phyloP scores from a whole-genome alignment of 1,284 basidiomycete species.

The Somion occarium region DNA sequence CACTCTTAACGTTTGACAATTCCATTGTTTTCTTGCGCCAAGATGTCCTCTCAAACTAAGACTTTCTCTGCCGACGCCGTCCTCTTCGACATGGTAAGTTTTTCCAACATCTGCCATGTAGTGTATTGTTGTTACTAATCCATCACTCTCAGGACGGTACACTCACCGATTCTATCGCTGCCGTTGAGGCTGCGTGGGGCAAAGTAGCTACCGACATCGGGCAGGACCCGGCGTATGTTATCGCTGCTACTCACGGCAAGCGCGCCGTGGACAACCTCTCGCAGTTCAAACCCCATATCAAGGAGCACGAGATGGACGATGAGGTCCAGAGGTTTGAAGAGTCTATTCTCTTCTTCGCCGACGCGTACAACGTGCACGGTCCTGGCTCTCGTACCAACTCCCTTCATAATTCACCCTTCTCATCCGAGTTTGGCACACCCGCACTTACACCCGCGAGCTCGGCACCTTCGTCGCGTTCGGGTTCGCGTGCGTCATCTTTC shows the following conservation, averaged over 20 bases:
- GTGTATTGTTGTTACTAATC: conserved; percentile 10
- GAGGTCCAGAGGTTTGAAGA: conserved; percentile 69
- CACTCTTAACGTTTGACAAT: no score
- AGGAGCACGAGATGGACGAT: conserved; percentile 58
- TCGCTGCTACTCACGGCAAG: conserved; percentile 74
- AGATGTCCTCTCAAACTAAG: conserved; percentile 23
- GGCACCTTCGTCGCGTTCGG: conserved; percentile 35
- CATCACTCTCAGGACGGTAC: conserved; percentile 53
- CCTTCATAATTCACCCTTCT: conserved; percentile 19
- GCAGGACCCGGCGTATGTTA: conserved; percentile 60
- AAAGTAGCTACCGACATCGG: conserved; percentile 69
- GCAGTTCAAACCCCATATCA: conserved; percentile 36
- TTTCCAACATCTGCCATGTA: not conserved
- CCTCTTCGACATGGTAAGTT: conserved; percentile 69
- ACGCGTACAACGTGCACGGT: conserved; percentile 50
- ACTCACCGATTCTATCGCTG: conserved; percentile 70
- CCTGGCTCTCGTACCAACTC: conserved; percentile 31
- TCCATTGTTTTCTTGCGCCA: conserved; percentile 9
- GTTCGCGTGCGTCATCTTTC: conserved; percentile 35
- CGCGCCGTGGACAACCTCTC: conserved; percentile 51
- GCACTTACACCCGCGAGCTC: conserved; percentile 35
- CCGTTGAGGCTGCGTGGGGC: conserved; percentile 77
- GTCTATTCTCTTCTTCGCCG: conserved; percentile 69
- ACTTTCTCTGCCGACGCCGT: conserved; percentile 56
- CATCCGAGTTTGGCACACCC: conserved; percentile 16